Evolutionary conservation across 2,329 filamentous ascomycete species (phyloP), one percentile per base, ranked within the genome.

Genomic region (Aspergillus candidus): DNA sequence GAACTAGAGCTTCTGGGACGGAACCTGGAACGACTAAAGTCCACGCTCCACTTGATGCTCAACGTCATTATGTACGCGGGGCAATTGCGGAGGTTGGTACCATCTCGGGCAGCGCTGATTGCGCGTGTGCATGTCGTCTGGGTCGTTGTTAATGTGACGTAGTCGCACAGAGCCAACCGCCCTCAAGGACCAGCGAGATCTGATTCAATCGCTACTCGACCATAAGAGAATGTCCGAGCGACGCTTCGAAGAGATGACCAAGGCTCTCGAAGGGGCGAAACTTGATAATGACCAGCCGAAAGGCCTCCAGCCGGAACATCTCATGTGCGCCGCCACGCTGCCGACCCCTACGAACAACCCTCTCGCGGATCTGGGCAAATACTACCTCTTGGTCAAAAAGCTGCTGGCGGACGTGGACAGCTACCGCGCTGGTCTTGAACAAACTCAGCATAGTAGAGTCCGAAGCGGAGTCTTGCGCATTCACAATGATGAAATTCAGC

Each of bases 21-120:
- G 11, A 63, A 65, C 41, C 45, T 64, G 36, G 63, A 64, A n/a
- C 49, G 56, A n/a, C 34, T 65, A 17, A 65, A 64, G 35, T 52
- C 47, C 6, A 63, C 56, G 10, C 47, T 63, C 42, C 27, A 56
- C 22, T 36, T 65, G 11, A 53, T 64, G 54, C 37, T 63, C 11
- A 56, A 62, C 47, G 59, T 65, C 1, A 53, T 65, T 31, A 60
- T 56, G 29, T 62, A 62, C 43, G 61, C 61, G 11, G 54, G 51
- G 18, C 56, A 59, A 35, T 11, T 54, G 12, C 46, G 46, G 11
- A 52, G 45, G 46, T 45, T 38, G 46, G 40, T 40, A 18, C 4
- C 18, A 14, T 18, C 13, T 12, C 14, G 4, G 18, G 3, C 22
- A 27, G 4, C 5, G 22, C 6, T 27, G 1, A 6, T 18, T 18